Conservation (phyloP, 2,329 filamentous ascomycete species). For the Arthrobotrys conoides region DNA sequence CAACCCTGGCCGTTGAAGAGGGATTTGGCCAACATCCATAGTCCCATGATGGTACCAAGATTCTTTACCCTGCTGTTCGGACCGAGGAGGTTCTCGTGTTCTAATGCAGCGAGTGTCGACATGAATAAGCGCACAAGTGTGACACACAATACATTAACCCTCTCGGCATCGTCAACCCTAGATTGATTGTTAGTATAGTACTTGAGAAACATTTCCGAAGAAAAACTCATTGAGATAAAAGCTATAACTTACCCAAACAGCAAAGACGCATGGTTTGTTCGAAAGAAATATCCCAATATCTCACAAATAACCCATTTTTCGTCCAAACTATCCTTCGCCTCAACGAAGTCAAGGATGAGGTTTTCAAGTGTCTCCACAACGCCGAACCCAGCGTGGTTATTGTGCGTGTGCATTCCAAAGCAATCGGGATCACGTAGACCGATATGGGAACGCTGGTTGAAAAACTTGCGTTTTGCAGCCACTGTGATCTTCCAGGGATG, state of each 20-base stretch:
- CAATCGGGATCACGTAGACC: constrained; percentile 66
- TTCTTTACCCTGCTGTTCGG: constrained; percentile 66
- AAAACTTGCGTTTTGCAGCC: constrained; percentile 65
- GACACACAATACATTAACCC: constrained; percentile 55
- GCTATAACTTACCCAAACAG: constrained; percentile 62
- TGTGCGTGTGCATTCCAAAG: constrained; percentile 69
- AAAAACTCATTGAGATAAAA: not conserved
- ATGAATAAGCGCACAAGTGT: constrained; percentile 67
- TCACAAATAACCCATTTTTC: constrained; percentile 69
- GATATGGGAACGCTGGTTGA: constrained; percentile 61
- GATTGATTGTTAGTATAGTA: constrained; percentile 6
- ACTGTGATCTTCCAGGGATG: constrained; percentile 65
- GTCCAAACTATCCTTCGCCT: constrained; percentile 66
- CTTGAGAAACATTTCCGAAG: not conserved
- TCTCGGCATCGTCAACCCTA: constrained; percentile 65
- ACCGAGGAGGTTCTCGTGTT: constrained; percentile 65
- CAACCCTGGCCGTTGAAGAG: constrained; percentile 43
- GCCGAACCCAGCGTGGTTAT: constrained; percentile 68
- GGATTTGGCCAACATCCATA: constrained; percentile 65
- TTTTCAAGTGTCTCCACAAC: constrained; percentile 69
- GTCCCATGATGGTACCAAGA: constrained; percentile 67
- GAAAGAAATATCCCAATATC: constrained; percentile 65
- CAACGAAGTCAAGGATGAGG: constrained; percentile 67
- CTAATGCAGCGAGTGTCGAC: constrained; percentile 67
- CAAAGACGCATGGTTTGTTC: constrained; percentile 39